Evolutionary conservation across 805 yeast species (phyloP).

Genomic region (Zygoascus bituminiphila): DNA sequence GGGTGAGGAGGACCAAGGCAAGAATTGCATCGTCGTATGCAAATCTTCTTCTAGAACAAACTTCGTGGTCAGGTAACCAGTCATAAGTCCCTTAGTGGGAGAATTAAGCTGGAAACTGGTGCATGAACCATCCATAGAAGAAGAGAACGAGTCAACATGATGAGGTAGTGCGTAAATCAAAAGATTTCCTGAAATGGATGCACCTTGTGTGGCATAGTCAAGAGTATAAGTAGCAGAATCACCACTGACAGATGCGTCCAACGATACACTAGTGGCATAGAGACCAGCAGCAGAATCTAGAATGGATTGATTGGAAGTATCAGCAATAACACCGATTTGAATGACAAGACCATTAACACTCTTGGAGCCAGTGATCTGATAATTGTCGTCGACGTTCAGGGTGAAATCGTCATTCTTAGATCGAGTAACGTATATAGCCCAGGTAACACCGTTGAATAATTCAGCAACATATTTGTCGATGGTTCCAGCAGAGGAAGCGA

Average conservation of each 20-base stretch:
- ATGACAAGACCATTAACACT: constrained; percentile 36
- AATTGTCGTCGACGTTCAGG: constrained; percentile 29
- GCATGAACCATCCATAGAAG: constrained; percentile 24
- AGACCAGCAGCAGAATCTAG: constrained; percentile 66
- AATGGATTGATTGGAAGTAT: constrained; percentile 4
- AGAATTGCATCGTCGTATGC: constrained; percentile 39
- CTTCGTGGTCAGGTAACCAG: constrained; percentile 29
- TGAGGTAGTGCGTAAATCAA: constrained; percentile 64
- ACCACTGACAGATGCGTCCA: constrained; percentile 40
- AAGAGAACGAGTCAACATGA: constrained; percentile 41
- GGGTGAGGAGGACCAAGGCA: constrained; percentile 47
- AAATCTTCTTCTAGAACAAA: constrained; percentile 32
- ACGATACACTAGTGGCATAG: constrained; percentile 44
- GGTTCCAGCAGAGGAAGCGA: constrained; percentile 20
- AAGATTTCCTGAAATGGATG: constrained; percentile 34
- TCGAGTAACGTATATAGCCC: constrained; percentile 45
- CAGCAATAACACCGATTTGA: constrained; percentile 44
- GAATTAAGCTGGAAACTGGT: constrained; percentile 36
- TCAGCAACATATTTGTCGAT: constrained; percentile 34
- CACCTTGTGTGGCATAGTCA: constrained; percentile 42
- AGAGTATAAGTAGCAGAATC: constrained; percentile 44
- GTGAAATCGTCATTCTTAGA: constrained; percentile 29
- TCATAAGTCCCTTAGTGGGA: constrained; percentile 37
- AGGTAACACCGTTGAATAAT: constrained; percentile 35
- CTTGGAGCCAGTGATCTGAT: constrained; percentile 31